Conservation (phyloP, 2,329 filamentous ascomycete species). For the Aspergillus glaucus region DNA sequence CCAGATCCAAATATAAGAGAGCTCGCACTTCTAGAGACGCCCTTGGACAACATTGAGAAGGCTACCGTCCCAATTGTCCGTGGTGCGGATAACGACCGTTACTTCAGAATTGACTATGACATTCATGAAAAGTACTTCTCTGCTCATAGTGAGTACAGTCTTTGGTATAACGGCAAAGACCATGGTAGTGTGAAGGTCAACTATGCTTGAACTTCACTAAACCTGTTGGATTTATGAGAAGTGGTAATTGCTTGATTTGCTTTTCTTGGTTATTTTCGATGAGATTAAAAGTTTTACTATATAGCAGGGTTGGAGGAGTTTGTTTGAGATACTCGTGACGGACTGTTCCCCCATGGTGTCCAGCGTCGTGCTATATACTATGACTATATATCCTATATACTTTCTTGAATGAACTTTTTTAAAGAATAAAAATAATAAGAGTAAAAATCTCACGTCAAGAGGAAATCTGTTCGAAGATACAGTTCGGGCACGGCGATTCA, state of each 20-base stretch:
- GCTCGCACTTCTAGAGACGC: conserved; percentile 11
- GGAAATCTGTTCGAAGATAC: neutral
- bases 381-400: too few species aligned
- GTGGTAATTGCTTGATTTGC: neutral
- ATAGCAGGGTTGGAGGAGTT: neutral
- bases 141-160: conserved; percentile 14
- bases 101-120: conserved; percentile 12
- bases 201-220: conserved; percentile 8
- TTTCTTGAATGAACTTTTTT: too few species aligned
- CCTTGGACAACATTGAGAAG: conserved; percentile 9
- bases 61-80: conserved; percentile 2
- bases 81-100: conserved; percentile 5
- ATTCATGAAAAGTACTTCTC: conserved; percentile 16
- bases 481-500: conserved; percentile 11
- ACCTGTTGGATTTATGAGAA: neutral
- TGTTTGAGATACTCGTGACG: neutral
- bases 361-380: too few species aligned
- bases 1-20: conserved; percentile 3
- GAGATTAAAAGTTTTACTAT: neutral
- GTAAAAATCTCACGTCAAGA: too few species aligned
- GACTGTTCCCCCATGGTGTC: neutral
- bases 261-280: neutral
- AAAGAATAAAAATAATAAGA: too few species aligned
- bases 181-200: conserved; percentile 15
- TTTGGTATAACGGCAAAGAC: conserved; percentile 13